Evolutionary conservation across 139 green algal species (phyloP).

Genomic region (Picochlorum sp.): DNA sequence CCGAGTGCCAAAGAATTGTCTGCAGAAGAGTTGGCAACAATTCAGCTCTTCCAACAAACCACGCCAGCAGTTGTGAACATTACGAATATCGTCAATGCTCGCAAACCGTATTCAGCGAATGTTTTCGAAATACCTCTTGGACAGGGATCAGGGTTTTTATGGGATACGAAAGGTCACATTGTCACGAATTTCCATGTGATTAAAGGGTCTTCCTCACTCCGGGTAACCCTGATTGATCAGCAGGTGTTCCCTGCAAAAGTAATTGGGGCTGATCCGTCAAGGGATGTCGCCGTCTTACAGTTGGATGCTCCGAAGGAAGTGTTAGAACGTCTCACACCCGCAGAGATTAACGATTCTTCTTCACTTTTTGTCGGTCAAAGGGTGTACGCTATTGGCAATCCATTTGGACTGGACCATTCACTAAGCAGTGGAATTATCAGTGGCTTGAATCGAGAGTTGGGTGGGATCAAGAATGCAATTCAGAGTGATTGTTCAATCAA

Average conservation of each 20-base stretch:
- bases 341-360: constrained; percentile 15
- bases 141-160: constrained; percentile 62
- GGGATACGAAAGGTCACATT: constrained; percentile 62
- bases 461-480: constrained; percentile 47
- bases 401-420: constrained; percentile 76
- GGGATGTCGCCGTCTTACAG: constrained; percentile 72
- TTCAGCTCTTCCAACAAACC: constrained; percentile 45
- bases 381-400: constrained; percentile 57
- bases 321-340: constrained; percentile 31
- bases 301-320: constrained; percentile 39
- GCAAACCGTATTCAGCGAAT: constrained; percentile 30
- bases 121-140: constrained; percentile 39
- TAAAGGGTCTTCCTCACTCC: constrained; percentile 26
- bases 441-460: constrained; percentile 54
- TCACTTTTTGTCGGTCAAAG: constrained; percentile 51
- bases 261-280: constrained; percentile 44
- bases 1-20: constrained; percentile 23
- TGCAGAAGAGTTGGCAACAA: constrained; percentile 32
- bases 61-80: constrained; percentile 61
- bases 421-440: constrained; percentile 62
- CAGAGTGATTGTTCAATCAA: constrained; percentile 70
- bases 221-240: constrained; percentile 42
- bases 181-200: constrained; percentile 71
- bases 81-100: constrained; percentile 29
- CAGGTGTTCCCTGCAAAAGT: constrained; percentile 37